Conservation (phyloP, 2,329 filamentous ascomycete species). For the Colletotrichum lini region DNA sequence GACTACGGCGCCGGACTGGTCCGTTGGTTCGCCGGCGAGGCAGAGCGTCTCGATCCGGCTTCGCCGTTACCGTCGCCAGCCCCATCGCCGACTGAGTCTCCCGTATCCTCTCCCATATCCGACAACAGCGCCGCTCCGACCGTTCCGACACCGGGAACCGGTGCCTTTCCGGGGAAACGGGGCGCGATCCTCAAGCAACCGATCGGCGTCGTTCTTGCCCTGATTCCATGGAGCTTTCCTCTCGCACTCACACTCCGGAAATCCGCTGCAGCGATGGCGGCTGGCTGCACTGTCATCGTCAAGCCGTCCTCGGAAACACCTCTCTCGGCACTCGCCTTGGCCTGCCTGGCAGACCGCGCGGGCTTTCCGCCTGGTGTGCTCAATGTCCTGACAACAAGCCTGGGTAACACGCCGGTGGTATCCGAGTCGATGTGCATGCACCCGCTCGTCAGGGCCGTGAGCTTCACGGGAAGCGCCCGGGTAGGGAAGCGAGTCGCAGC, state of each 20-base stretch:
- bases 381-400: conserved; percentile 81
- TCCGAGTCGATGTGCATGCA: conserved; percentile 73
- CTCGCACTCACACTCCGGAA: conserved; percentile 65
- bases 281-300: conserved; percentile 79
- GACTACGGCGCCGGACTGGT: conserved; percentile 68
- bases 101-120: conserved; percentile 11
- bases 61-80: background rate
- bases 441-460: conserved; percentile 78
- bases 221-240: conserved; percentile 72
- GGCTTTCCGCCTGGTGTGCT: conserved; percentile 83
- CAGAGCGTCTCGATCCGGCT: conserved; percentile 65
- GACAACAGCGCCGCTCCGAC: background rate
- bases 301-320: conserved; percentile 49
- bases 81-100: conserved; percentile 5
- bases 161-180: conserved; percentile 3
- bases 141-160: background rate
- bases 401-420: conserved; percentile 72
- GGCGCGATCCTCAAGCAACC: conserved; percentile 47
- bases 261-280: conserved; percentile 71
- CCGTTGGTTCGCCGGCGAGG: conserved; percentile 70
- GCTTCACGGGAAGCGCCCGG: conserved; percentile 81
- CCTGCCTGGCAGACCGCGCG: conserved; percentile 75
- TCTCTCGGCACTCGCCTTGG: conserved; percentile 61
- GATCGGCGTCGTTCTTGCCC: conserved; percentile 52
- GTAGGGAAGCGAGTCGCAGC: conserved; percentile 78